Evolutionary conservation across 2,329 filamentous ascomycete genomes (phyloP).

Genomic region (Nannizziopsis arthrosporioides): DNA sequence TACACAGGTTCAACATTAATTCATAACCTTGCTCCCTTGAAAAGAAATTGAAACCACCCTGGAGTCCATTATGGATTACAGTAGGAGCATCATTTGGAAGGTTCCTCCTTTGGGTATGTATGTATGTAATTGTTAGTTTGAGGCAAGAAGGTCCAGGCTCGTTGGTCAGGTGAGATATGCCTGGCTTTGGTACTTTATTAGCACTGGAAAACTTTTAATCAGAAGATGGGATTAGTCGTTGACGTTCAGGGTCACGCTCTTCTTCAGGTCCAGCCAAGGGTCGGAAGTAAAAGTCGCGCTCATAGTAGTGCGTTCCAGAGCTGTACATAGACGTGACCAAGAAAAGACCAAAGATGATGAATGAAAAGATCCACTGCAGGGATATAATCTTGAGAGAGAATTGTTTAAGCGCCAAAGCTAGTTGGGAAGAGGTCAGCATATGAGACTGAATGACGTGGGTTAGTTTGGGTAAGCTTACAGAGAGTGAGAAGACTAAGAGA

Average conservation of each 20-base stretch:
- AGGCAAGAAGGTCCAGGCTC: too few relatives aligned
- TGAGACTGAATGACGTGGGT: neutral
- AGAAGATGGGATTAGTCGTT: conserved; percentile 42
- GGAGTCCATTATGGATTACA: too few relatives aligned
- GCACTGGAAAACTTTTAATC: neutral
- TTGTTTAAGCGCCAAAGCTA: conserved; percentile 62
- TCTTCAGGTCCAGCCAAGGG: conserved; percentile 27
- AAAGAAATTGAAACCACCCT: too few relatives aligned
- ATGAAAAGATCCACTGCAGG: conserved; percentile 88
- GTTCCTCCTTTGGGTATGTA: too few relatives aligned
- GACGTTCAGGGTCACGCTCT: conserved; percentile 40
- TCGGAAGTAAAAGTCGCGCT: conserved; percentile 28
- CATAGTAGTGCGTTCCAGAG: conserved; percentile 25
- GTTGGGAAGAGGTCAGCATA: conserved; percentile 10
- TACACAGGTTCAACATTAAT: too few relatives aligned
- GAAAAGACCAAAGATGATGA: conserved; percentile 64
- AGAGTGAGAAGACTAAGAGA: conserved; percentile 61
- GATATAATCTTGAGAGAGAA: conserved; percentile 61
- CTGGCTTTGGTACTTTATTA: too few relatives aligned
- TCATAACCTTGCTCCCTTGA: too few relatives aligned
- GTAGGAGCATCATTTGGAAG: too few relatives aligned
- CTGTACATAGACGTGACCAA: conserved; percentile 50
- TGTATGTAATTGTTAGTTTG: too few relatives aligned
- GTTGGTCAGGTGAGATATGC: too few relatives aligned
- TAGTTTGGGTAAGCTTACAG: conserved; percentile 39